Percentiles rank a stretch among this genome's conserved stretches.
Evolutionary conservation across 106 monocot species (phyloP).

Genomic region (Acorus gramineus): DNA sequence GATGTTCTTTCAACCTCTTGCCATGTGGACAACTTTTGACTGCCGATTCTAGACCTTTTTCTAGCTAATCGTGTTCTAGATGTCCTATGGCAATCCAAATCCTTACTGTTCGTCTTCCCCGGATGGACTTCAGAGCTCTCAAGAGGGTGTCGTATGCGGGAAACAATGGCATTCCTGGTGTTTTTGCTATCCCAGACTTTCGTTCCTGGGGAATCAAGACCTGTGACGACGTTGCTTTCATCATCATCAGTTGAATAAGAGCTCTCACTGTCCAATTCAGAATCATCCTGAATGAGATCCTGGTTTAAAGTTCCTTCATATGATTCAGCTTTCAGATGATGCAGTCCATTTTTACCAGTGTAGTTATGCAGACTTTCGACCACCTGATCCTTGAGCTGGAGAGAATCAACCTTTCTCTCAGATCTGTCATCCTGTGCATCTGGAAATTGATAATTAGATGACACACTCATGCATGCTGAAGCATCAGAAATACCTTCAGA

Average conservation of each 20-base stretch:
- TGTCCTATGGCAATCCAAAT: constrained; percentile 31
- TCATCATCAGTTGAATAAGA: constrained; percentile 73
- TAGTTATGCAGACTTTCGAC: constrained; percentile 6
- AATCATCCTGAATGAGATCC: constrained; percentile 22
- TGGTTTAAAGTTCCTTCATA: constrained; percentile 20
- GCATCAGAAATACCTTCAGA: constrained; percentile 1
- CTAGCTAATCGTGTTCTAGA: constrained; percentile 46
- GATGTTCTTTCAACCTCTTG: constrained; percentile 67
- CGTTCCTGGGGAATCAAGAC: constrained; percentile 89
- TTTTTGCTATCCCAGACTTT: constrained; percentile 96
- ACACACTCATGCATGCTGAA: not conserved
- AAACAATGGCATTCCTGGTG: constrained; percentile 44
- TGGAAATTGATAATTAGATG: constrained; percentile 10
- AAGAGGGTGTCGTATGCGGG: constrained; percentile 82
- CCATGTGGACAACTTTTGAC: constrained; percentile 42
- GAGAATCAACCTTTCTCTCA: constrained; percentile 4
- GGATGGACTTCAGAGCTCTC: constrained; percentile 48
- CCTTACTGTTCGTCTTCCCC: constrained; percentile 36
- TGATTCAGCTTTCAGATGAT: constrained; percentile 5
- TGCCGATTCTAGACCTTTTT: constrained; percentile 43
- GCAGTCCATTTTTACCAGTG: constrained; percentile 18
- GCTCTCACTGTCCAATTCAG: constrained; percentile 50
- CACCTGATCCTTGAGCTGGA: constrained; percentile 2
- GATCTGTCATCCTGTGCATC: constrained; percentile 6
- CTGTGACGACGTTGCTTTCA: constrained; percentile 56